Evolutionary conservation across 1,139 yeast species (phyloP).

Genomic region (Geotrichum citri-aurantii): DNA sequence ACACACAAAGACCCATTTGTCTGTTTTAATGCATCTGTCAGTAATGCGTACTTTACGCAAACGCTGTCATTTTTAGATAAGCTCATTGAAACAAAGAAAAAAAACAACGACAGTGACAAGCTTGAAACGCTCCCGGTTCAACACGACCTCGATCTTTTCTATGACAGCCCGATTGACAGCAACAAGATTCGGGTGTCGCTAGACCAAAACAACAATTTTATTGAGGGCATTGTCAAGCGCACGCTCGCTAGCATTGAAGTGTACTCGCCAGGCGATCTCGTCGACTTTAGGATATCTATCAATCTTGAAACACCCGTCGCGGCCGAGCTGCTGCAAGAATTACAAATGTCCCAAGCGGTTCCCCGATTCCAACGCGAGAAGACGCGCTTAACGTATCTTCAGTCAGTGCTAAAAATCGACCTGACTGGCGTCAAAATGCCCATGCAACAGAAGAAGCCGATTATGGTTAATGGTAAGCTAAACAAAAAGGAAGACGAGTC

Average conservation of each 20-base stretch:
- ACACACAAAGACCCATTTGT: constrained; percentile 50
- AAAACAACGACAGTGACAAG: constrained; percentile 6
- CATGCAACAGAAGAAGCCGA: neutral
- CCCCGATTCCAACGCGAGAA: constrained; percentile 3
- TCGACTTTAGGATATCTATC: constrained; percentile 70
- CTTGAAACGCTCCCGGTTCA: constrained; percentile 13
- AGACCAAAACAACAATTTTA: constrained; percentile 33
- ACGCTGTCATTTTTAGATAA: constrained; percentile 51
- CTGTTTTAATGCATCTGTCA: constrained; percentile 64
- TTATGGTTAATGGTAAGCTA: neutral
- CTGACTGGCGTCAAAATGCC: constrained; percentile 10
- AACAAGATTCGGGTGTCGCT: constrained; percentile 37
- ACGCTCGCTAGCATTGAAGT: constrained; percentile 65
- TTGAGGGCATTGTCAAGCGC: constrained; percentile 67
- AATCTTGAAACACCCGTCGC: constrained; percentile 50
- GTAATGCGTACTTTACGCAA: constrained; percentile 59
- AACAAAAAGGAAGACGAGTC: neutral
- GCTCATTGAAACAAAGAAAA: constrained; percentile 25
- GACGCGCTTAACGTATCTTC: neutral
- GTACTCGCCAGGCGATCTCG: constrained; percentile 69
- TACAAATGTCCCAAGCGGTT: constrained; percentile 40
- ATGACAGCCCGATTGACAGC: constrained; percentile 29
- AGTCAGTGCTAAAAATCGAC: constrained; percentile 10
- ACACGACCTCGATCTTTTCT: constrained; percentile 22
- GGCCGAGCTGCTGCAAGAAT: neutral